phyloP scores from a whole-genome alignment of 2,329 filamentous ascomycete species.

The Cladosporium phlei region DNA sequence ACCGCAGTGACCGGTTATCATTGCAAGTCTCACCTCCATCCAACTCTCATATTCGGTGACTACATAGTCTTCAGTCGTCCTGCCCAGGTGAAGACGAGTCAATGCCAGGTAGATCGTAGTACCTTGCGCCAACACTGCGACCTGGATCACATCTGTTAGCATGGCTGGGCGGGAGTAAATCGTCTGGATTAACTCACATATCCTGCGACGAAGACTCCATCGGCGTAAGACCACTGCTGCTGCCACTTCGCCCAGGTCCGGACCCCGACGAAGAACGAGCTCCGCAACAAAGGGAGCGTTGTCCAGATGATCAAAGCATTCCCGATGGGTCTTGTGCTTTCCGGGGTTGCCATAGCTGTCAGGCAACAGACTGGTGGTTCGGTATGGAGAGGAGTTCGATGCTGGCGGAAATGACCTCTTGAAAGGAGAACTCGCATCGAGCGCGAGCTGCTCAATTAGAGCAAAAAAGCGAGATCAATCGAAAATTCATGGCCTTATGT shows the following conservation, averaged over 20 bases:
- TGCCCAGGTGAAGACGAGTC: background rate
- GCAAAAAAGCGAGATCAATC: too few relatives aligned
- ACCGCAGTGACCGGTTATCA: background rate
- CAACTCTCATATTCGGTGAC: background rate
- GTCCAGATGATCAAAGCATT: constrained; percentile 1
- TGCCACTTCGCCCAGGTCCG: constrained; percentile 1
- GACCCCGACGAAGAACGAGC: background rate
- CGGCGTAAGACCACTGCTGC: background rate
- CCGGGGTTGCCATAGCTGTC: background rate
- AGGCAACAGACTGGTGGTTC: too few relatives aligned
- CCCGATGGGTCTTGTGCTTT: background rate
- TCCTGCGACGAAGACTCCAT: background rate
- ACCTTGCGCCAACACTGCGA: background rate
- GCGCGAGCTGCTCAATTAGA: too few relatives aligned
- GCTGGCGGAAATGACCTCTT: background rate
- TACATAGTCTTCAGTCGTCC: background rate
- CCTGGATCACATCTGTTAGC: background rate
- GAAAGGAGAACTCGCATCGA: too few relatives aligned
- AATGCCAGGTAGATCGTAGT: background rate
- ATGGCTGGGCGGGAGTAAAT: background rate
- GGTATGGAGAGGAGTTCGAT: background rate
- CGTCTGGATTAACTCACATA: background rate
- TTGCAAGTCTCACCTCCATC: background rate
- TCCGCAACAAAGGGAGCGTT: background rate
- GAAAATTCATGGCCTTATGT: too few relatives aligned